Conservation (phyloP, 2,329 filamentous ascomycete species). For the Aspergillus phoenicis region DNA sequence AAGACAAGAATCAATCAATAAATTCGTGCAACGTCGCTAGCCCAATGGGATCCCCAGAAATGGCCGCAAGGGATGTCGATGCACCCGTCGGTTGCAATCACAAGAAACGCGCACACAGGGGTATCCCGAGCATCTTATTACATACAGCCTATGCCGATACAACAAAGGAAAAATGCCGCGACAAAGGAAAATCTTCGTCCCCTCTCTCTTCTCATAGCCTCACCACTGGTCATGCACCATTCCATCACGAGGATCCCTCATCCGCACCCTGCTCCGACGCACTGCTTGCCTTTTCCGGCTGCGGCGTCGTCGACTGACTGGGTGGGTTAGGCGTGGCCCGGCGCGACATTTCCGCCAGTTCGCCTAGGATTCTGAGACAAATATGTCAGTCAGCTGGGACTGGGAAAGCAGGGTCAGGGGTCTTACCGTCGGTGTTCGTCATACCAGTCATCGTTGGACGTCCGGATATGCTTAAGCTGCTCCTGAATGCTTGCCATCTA, state of each 20-base stretch:
- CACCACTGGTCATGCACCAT: not conserved
- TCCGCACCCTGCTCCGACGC: constrained; percentile 12
- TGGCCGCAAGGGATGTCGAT: not conserved
- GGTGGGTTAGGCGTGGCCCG: constrained; percentile 32
- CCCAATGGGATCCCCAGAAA: constrained; percentile 6
- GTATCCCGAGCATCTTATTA: constrained; percentile 34
- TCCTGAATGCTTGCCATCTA: constrained; percentile 53
- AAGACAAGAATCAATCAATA: not conserved
- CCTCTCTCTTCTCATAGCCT: not conserved
- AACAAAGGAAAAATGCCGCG: constrained; percentile 22
- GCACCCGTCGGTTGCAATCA: not conserved
- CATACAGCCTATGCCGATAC: constrained; percentile 30
- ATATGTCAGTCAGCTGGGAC: not conserved
- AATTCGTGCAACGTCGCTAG: constrained; percentile 3
- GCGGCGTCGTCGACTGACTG: constrained; percentile 35
- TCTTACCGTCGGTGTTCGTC: constrained; percentile 47
- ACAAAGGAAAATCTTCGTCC: constrained; percentile 11
- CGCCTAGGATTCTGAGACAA: constrained; percentile 39
- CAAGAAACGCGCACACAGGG: constrained; percentile 18
- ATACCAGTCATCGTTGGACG: constrained; percentile 48
- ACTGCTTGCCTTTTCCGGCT: constrained; percentile 24
- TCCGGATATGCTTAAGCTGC: constrained; percentile 50
- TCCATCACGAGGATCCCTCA: constrained; percentile 15
- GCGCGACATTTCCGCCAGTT: constrained; percentile 40
- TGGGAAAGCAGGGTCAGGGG: too few species aligned